Conservation (phyloP, 169 alveolate species). For the Pseudocohnilembus persalinus region DNA sequence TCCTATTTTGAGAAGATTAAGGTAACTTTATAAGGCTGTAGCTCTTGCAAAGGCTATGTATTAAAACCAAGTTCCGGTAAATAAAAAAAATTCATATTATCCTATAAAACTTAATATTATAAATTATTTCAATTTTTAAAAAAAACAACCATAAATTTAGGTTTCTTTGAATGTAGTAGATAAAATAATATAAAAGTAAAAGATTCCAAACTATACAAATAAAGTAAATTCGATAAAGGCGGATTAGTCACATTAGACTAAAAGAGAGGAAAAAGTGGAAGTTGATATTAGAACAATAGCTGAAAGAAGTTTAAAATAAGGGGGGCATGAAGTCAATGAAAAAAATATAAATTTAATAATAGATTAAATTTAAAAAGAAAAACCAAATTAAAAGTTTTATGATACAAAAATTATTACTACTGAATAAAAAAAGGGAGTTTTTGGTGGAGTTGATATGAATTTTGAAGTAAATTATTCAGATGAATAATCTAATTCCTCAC, state of each 20-base stretch:
- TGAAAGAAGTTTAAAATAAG: slow-evolving; percentile 8
- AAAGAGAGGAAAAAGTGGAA: neutral
- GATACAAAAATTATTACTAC: neutral
- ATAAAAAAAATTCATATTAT: neutral
- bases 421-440: neutral
- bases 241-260: neutral
- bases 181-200: neutral
- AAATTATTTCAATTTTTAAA: neutral
- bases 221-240: neutral
- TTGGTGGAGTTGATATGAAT: slow-evolving; percentile 31
- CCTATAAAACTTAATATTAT: neutral
- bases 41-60: slow-evolving; percentile 28
- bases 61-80: neutral
- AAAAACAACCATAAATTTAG: too few relatives aligned
- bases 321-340: slow-evolving; percentile 8
- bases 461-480: neutral
- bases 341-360: slow-evolving; percentile 22
- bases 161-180: neutral
- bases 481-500: too few relatives aligned
- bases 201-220: neutral
- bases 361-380: slow-evolving; percentile 15
- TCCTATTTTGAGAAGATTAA: slow-evolving; percentile 16
- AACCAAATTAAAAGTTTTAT: neutral
- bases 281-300: slow-evolving; percentile 18
- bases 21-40: slow-evolving; percentile 24